phyloP scores from a whole-genome alignment of 768 basidiomycete genomes.

The Mycena venus region DNA sequence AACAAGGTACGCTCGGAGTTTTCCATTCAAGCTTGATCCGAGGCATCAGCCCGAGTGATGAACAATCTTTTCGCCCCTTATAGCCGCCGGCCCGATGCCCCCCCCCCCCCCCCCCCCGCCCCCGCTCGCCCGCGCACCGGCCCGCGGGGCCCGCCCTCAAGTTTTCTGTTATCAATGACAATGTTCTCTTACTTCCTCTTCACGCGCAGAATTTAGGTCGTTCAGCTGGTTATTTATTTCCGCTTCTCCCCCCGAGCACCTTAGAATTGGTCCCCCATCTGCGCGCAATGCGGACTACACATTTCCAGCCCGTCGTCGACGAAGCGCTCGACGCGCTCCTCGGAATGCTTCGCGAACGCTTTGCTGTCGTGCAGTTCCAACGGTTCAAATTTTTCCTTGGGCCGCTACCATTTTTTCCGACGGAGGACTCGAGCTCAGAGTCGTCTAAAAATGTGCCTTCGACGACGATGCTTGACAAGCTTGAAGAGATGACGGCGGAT shows the following conservation, averaged over 20 bases:
- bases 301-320: not conserved
- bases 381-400: not conserved
- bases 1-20: not conserved
- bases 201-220: too few relatives aligned
- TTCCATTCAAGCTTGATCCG: not conserved
- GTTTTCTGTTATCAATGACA: too few relatives aligned
- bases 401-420: not conserved
- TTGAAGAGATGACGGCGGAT: not conserved
- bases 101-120: too few relatives aligned
- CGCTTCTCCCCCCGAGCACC: not conserved
- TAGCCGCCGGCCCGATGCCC: too few relatives aligned
- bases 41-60: too few relatives aligned
- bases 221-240: not conserved
- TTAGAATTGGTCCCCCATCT: not conserved
- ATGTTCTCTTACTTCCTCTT: too few relatives aligned
- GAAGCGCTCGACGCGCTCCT: not conserved
- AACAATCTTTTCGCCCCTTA: not conserved
- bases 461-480: not conserved
- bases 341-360: conserved; percentile 3
- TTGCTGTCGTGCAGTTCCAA: not conserved
- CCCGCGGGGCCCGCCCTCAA: too few relatives aligned
- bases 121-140: too few relatives aligned
- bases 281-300: not conserved
- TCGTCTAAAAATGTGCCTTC: not conserved
- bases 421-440: not conserved